Conservation (phyloP, 2,329 filamentous ascomycete genomes). For the Thermothelomyces thermophilus region DNA sequence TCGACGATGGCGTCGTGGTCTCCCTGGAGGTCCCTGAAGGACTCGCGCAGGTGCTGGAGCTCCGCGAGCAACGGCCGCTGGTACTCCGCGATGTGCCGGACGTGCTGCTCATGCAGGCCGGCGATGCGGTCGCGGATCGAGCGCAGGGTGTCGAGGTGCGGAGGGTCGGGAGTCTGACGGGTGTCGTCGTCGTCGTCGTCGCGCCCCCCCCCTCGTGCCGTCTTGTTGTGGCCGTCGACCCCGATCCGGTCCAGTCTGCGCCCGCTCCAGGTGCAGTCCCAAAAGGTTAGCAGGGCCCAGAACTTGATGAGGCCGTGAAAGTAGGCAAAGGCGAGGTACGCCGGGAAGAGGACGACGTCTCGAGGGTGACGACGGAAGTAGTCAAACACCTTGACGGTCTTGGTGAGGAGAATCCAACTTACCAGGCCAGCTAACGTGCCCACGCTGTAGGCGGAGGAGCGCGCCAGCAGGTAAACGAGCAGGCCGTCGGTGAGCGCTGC, state of each 20-base stretch:
- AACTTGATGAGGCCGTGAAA: slow-evolving; percentile 52
- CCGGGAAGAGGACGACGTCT: slow-evolving; percentile 45
- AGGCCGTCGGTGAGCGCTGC: slow-evolving; percentile 45
- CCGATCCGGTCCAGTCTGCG: slow-evolving; percentile 28
- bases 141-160: neutral
- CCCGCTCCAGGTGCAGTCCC: slow-evolving; percentile 37
- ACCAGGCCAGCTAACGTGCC: slow-evolving; percentile 18
- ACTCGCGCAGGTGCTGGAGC: neutral
- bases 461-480: slow-evolving; percentile 31
- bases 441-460: slow-evolving; percentile 1
- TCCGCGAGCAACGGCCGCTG: slow-evolving; percentile 1
- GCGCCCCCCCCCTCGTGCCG: too few relatives aligned
- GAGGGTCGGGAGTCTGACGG: neutral
- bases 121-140: slow-evolving; percentile 1
- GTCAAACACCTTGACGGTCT: slow-evolving; percentile 50
- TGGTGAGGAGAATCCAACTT: slow-evolving; percentile 47
- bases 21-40: neutral
- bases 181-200: neutral
- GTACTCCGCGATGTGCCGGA: neutral
- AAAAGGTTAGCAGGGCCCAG: slow-evolving; percentile 48
- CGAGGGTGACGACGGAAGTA: slow-evolving; percentile 45
- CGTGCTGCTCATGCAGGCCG: neutral
- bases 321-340: slow-evolving; percentile 50
- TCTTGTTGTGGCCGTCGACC: neutral
- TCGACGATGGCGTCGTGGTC: neutral